Percentiles rank a stretch among this genome's conserved stretches.
These are phyloP conservation scores for Stagonosporopsis tanaceti DNA, from an alignment of 2,329 filamentous ascomycete species.

Conservation along the genomic window DNA sequence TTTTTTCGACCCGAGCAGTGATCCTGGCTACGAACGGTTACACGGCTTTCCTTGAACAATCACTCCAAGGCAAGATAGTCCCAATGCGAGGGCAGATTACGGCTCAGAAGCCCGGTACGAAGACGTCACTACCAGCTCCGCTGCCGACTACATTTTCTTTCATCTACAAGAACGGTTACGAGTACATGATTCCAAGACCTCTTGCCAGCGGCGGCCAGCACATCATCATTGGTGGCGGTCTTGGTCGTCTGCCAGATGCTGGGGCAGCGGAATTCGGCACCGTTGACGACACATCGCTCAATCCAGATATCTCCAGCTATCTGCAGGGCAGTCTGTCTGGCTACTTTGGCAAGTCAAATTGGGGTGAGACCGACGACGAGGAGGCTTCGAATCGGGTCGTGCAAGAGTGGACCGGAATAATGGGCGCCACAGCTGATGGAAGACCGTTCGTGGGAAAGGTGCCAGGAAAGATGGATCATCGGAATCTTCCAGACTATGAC, in stretches of 20 bases:
- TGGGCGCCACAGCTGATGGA: constrained; percentile 61
- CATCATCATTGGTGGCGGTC: constrained; percentile 69
- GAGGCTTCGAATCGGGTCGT: constrained; percentile 37
- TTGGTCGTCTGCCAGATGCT: constrained; percentile 52
- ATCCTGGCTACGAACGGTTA: constrained; percentile 50
- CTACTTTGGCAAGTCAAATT: constrained; percentile 60
- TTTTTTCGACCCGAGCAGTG: constrained; percentile 23
- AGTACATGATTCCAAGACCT: constrained; percentile 71
- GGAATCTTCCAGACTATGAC: neutral
- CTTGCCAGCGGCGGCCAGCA: constrained; percentile 52
- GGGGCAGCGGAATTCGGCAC: constrained; percentile 62
- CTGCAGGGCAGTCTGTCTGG: constrained; percentile 52
- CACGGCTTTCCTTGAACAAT: constrained; percentile 38
- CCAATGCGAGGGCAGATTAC: constrained; percentile 53
- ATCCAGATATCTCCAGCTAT: constrained; percentile 61
- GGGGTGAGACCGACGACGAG: constrained; percentile 41
- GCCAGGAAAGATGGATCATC: constrained; percentile 41
- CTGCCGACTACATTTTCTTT: constrained; percentile 67
- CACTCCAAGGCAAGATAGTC: constrained; percentile 52
- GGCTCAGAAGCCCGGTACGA: constrained; percentile 48
- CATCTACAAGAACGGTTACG: constrained; percentile 67
- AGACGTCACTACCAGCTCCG: constrained; percentile 47
- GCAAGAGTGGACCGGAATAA: constrained; percentile 60
- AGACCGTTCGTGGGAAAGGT: constrained; percentile 58
- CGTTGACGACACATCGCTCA: constrained; percentile 63